These are phyloP conservation scores for Pyropia haitanensis DNA, from an alignment of 23 red algal genomes.

Conservation along the genomic window DNA sequence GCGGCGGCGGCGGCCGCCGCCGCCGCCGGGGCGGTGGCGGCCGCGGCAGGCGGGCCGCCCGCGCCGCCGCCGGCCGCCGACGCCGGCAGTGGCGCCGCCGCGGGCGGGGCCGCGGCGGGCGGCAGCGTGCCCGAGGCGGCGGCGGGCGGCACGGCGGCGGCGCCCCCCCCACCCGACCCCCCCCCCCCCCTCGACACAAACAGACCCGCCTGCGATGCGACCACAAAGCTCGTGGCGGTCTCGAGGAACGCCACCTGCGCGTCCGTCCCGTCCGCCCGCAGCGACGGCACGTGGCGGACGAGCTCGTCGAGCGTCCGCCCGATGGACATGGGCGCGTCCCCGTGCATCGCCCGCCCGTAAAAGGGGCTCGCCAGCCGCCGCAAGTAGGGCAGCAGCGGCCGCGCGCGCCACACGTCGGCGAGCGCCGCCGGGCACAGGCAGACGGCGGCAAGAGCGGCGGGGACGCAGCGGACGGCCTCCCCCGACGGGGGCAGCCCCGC, in stretches of 20 bases:
- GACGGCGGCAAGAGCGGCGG: constrained; percentile 54
- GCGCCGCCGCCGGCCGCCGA: too few species aligned
- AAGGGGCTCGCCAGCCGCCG: constrained; percentile 48
- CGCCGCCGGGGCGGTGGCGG: too few species aligned
- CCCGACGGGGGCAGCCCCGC: constrained; percentile 59
- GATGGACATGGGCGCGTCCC: constrained; percentile 54
- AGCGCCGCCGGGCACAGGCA: constrained; percentile 54
- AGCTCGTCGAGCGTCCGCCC: constrained; percentile 67
- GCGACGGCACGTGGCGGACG: constrained; percentile 59
- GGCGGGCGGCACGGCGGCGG: too few species aligned
- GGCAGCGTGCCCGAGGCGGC: too few species aligned
- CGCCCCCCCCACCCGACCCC: too few species aligned
- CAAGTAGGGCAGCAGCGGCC: constrained; percentile 34
- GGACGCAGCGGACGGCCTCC: constrained; percentile 61
- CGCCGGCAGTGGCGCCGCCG: too few species aligned
- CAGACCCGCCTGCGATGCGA: too few species aligned
- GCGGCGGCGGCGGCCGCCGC: too few species aligned
- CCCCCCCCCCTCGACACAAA: too few species aligned
- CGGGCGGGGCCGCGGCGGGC: too few species aligned
- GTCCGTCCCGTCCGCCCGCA: constrained; percentile 29
- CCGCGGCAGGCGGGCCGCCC: too few species aligned
- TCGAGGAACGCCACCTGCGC: constrained; percentile 45
- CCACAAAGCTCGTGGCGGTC: constrained; percentile 35
- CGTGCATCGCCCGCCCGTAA: constrained; percentile 63
- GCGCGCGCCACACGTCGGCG: constrained; percentile 20